phyloP scores from a whole-genome alignment of 2,329 filamentous ascomycete genomes.

The Beauveria asiatica region DNA sequence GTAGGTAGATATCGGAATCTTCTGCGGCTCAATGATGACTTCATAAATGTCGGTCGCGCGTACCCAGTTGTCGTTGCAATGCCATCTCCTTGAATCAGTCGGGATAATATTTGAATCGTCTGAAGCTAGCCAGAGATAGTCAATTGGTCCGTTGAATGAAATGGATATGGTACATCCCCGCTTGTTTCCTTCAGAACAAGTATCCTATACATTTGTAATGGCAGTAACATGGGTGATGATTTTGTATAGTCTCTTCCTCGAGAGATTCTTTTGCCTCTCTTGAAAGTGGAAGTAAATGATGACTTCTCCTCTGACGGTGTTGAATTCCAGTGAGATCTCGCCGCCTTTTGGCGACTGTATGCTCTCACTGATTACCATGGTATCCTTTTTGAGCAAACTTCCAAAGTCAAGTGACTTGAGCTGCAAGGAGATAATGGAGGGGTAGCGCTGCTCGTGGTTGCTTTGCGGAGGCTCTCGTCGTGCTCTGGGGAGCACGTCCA shows the following conservation, averaged over 20 bases:
- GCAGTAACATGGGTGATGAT: slow-evolving; percentile 36
- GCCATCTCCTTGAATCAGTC: slow-evolving; percentile 28
- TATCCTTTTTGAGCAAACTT: slow-evolving; percentile 40
- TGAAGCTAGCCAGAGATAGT: slow-evolving; percentile 34
- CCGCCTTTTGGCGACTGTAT: slow-evolving; percentile 13
- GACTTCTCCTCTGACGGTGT: slow-evolving; percentile 19
- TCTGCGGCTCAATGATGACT: slow-evolving; percentile 22
- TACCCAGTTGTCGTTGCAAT: slow-evolving; percentile 35
- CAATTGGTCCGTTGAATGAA: slow-evolving; percentile 35
- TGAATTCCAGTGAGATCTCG: slow-evolving; percentile 22
- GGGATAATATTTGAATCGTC: slow-evolving; percentile 26
- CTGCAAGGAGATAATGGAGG: slow-evolving; percentile 30
- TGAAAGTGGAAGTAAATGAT: slow-evolving; percentile 23
- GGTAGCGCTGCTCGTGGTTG: slow-evolving; percentile 15
- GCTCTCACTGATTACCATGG: slow-evolving; percentile 53
- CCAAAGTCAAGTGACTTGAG: slow-evolving; percentile 53
- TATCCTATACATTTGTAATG: slow-evolving; percentile 35
- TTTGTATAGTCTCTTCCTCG: slow-evolving; percentile 26
- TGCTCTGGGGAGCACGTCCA: background rate
- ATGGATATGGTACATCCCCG: slow-evolving; percentile 35
- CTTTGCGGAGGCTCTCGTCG: background rate
- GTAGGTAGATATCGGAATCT: slow-evolving; percentile 31
- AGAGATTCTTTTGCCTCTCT: slow-evolving; percentile 11
- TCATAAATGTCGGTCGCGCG: slow-evolving; percentile 39
- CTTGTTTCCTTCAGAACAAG: slow-evolving; percentile 16